A percentile compares a stretch with the other conserved stretches of the same genome.
phyloP scores from a whole-genome alignment of 2,329 filamentous ascomycete genomes.

The Epichloe coenophiala region DNA sequence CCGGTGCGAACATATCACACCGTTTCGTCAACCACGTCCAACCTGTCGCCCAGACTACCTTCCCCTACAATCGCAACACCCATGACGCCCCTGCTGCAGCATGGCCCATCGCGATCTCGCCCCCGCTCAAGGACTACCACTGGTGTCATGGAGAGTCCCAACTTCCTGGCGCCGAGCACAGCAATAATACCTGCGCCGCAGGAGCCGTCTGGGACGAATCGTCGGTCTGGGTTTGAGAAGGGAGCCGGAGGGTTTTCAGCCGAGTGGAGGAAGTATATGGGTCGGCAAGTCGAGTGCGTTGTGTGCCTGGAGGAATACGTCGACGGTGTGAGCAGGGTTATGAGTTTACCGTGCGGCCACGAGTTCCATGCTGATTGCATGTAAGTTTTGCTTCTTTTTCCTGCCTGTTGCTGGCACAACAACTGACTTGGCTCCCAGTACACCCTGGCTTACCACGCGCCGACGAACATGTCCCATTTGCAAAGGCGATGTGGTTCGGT shows the following conservation, averaged over 20 bases:
- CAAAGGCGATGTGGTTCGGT: conserved; percentile 86
- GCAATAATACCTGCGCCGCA: conserved; percentile 25
- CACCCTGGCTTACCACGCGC: conserved; percentile 90
- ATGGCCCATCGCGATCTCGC: conserved; percentile 35
- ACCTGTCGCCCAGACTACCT: conserved; percentile 40
- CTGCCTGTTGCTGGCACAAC: background rate
- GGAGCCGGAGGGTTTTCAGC: conserved; percentile 25
- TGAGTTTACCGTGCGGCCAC: conserved; percentile 94
- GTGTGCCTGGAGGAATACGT: conserved; percentile 95
- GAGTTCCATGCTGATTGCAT: conserved; percentile 98
- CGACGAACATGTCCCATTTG: conserved; percentile 97
- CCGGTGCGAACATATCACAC: conserved; percentile 93
- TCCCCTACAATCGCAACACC: conserved; percentile 54
- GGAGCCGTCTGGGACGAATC: conserved; percentile 17
- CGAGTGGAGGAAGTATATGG: conserved; percentile 55
- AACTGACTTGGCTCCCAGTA: conserved; percentile 37
- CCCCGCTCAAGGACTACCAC: conserved; percentile 55
- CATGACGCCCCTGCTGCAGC: conserved; percentile 68
- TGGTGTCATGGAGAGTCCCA: conserved; percentile 39
- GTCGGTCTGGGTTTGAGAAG: conserved; percentile 34
- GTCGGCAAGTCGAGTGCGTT: conserved; percentile 71
- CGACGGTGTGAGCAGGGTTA: conserved; percentile 85
- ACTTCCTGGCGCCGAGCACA: conserved; percentile 29
- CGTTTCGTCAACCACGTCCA: conserved; percentile 44
- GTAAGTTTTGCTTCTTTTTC: conserved; percentile 43